Evolutionary conservation across 2,329 filamentous ascomycete species (phyloP), one percentile per base, ranked within the genome.

Genomic region (Cryphonectria naterciae): DNA sequence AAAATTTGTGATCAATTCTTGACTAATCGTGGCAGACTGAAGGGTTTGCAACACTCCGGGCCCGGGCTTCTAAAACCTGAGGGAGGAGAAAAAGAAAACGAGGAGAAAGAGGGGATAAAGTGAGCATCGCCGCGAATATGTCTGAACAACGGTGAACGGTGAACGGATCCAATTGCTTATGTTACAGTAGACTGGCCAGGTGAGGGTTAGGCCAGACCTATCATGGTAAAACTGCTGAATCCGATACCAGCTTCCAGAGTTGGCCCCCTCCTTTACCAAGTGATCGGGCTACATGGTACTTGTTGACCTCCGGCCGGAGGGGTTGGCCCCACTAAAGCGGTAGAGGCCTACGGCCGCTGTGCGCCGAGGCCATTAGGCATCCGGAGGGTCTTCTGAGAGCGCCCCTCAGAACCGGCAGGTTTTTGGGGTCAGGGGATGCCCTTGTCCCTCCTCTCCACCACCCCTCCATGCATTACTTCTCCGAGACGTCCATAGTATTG

Each of bases 1-100:
- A 19, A 58, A 58, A 19, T 32, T 56, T 58, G 54, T 58, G 54
- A 28, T 32, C 10, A 58, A 58, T 58, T 32, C 54, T 58, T 58
- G 54, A 58, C 54, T 19, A 58, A 58, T 58, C 17, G 7, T 58
- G 54, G 7, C 54, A 58, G 54, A 35, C 54, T 19, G 54, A 11
- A 5, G n/a, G 46, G 46, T 32, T 25, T 56, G 52, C 10, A 56
- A 28, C 11, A 19, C 28, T 58, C 25, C 54, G 54, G 46, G 28
- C 54, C 54, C 54, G 54, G 54, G 35, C 11, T 49, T n/a, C 11
- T 49, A 22, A 8, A 49, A 49, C 8, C 13, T 17, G 5, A 3
- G 17, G 25, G 25, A 11, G 5, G 22, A 17, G 13, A 7, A 10
- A 22, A 58, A 10, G 19, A 58, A 32, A 7, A 6, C 10, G 37